Base-by-base conservation (phyloP, 306 rosid genomes). In the Delonix regia region DNA sequence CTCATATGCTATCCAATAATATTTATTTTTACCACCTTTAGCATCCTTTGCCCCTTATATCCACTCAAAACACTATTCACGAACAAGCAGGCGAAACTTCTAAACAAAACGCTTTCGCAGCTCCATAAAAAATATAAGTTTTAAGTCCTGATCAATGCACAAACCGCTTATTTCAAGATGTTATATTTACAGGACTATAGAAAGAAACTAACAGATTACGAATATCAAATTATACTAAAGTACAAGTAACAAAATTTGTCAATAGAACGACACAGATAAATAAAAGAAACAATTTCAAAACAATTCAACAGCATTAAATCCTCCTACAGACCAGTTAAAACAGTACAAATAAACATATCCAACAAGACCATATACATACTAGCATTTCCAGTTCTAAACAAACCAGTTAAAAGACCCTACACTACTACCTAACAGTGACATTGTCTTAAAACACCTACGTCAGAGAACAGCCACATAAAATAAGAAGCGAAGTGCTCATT, bases 401-500 rank as follows among this genome's bases (percentile, higher is more conserved):
- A 51, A 74, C 51, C 36, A 59, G 60, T 15, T 0, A 67, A 53
- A 41, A 36, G 51, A 68, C 55, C 75, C 66, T 27, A 21, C 78
- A 38, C 65, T 63, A 76, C 57, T 61, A 33, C 18, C 22, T 2
- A 64, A 28, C 38, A 30, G 22, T 28, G 49, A 44, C n/a, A n/a
- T n/a, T n/a, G n/a, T n/a, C n/a, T n/a, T n/a, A 63, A 63, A 30
- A 67, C 44, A 25, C 70, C 77, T 76, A 71, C 65, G 59, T 15
- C 45, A 68, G 79, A 76, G 9, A 74, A 76, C 47, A 44, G 11
- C 52, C 65, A 28, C 14, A 25, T 44, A 30, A 74, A 78, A 81
- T 9, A 14, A 84, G 38, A 19, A 55, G 18, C 85, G 22, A 49
- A 49, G 1, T 16, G 19, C 28, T 94, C 99, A 94, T 38, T 94